Base-by-base conservation (phyloP, 176 grass and related monocot genomes). In the Miscanthus lutarioriparius region DNA sequence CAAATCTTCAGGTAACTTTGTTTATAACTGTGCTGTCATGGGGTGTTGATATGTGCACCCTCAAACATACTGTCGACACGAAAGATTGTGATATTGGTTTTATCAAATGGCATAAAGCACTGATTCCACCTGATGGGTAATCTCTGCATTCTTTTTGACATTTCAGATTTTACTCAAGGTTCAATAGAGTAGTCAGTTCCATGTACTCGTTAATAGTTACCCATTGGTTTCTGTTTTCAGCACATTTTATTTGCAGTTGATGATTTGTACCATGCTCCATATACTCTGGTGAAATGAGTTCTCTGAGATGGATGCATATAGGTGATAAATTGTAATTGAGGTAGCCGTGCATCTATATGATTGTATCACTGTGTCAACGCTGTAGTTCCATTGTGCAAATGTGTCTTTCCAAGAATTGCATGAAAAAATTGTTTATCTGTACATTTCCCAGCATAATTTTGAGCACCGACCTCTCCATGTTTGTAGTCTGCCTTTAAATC, bases 11-110 rank as follows among this genome's bases (percentile, higher is more conserved):
- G 87, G 87, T 59, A 98, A 89, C 84, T 98, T 98, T 77, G 96
- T 98, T 35, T 98, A 95, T 90, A 98, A 98, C 76, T 98, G 96
- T 76, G 93, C 96, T 80, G 93, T 98, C 66, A 98, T 98, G 96
- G 93, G 91, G 70, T 98, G 96, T 80, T 98, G 89, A 98, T 90
- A 64, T 81, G 51, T 86, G 67, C 26, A 39, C 74, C 74, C 75
- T 41, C 63, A 61, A 91, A 91, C 76, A 87, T 87, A 87, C 81
- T 16, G 59, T 80, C 61, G 26, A 54, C 72, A 84, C 38, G 86
- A 87, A 90, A 61, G 62, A 82, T 77, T 81, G 80, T 82, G 84
- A 91, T 86, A 94, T 94, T 94, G 87, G 74, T 87, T 81, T 84
- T 87, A 43, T 86, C 76, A 74, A 83, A 83, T 78, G 85, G 87